Percentiles rank a stretch among this genome's conserved stretches.
These are phyloP conservation scores for Rhytidhysteron rufulum DNA, from an alignment of 2,329 filamentous ascomycete species.

Conservation along the genomic window DNA sequence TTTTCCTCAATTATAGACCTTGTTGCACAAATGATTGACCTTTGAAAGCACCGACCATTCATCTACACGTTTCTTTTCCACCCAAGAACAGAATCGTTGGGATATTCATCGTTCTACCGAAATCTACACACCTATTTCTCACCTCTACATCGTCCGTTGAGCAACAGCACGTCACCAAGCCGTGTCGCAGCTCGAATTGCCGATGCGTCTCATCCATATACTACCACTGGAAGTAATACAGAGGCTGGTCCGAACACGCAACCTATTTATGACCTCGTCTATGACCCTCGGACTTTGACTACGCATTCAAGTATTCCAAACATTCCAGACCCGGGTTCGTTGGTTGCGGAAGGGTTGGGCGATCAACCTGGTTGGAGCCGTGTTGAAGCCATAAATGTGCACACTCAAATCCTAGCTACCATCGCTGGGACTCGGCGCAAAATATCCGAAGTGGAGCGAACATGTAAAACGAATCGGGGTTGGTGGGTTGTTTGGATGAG, in stretches of 20 bases:
- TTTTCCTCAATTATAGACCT: not conserved
- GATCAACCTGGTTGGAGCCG: conserved; percentile 43
- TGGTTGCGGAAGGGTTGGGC: conserved; percentile 34
- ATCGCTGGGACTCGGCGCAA: conserved; percentile 47
- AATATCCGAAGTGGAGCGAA: conserved; percentile 52
- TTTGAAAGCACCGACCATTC: conserved; percentile 60
- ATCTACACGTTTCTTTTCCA: conserved; percentile 73
- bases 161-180: conserved; percentile 38
- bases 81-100: conserved; percentile 54
- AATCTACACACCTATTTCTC: conserved; percentile 51
- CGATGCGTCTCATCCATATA: conserved; percentile 32
- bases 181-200: conserved; percentile 42
- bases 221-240: conserved; percentile 29
- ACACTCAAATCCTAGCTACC: conserved; percentile 57
- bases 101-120: conserved; percentile 42
- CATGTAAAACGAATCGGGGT: conserved; percentile 59
- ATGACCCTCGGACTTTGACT: conserved; percentile 55
- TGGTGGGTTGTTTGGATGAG: conserved; percentile 68
- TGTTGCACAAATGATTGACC: not conserved
- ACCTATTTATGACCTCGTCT: conserved; percentile 58
- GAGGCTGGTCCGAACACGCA: conserved; percentile 28
- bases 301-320: conserved; percentile 61
- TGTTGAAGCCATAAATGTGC: conserved; percentile 59
- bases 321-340: conserved; percentile 53
- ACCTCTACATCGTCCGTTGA: conserved; percentile 44